Base-by-base conservation (phyloP, 805 yeast genomes). In the Metschnikowia similis region DNA sequence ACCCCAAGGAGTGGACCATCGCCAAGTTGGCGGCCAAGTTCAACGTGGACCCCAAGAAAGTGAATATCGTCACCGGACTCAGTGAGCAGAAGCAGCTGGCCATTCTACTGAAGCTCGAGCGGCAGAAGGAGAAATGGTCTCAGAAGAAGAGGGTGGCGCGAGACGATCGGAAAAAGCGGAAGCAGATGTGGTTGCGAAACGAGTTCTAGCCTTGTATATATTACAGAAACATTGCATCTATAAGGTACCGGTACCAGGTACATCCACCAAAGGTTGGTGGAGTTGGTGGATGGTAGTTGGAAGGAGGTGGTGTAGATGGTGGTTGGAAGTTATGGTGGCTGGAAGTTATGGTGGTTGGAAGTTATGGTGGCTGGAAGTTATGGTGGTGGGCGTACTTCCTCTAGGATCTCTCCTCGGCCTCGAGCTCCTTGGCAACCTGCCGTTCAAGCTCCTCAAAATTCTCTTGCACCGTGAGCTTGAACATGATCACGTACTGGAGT, bases 391-490 rank as follows among this genome's bases (percentile, higher is more conserved):
- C n/a, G n/a, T n/a, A n/a, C n/a, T n/a, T 10, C 21, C n/a, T 17
- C n/a, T 36, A 28, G 34, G 28, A 28, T 21, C 14, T 28, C 14
- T 39, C 34, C 48, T 56, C 59, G 10, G 16, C 28, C 27, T 59
- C 69, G 17, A 52, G 57, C 55, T 75, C 83, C 41, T 68, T 71
- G 48, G 64, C 60, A 11, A 81, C 76, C 49, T 72, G 64, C 37
- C 64, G 69, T 56, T 82, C 85, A 53, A 82, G 72, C 35, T 77
- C 83, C 57, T 84, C 88, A 42, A 87, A 71, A 47, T 80, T 76
- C 17, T 77, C 74, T 61, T 87, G 92, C 40, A 87, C 76, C 51
- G 78, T 80, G 54, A 83, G 67, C 67, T 88, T 88, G 67, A 88
- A 84, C 43, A 74, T 77, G 45, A 85, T 77, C 21, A 83, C 78